These are phyloP conservation scores for Penicillium longicatenatum DNA, from an alignment of 495 filamentous ascomycete species.

Conservation along the genomic window DNA sequence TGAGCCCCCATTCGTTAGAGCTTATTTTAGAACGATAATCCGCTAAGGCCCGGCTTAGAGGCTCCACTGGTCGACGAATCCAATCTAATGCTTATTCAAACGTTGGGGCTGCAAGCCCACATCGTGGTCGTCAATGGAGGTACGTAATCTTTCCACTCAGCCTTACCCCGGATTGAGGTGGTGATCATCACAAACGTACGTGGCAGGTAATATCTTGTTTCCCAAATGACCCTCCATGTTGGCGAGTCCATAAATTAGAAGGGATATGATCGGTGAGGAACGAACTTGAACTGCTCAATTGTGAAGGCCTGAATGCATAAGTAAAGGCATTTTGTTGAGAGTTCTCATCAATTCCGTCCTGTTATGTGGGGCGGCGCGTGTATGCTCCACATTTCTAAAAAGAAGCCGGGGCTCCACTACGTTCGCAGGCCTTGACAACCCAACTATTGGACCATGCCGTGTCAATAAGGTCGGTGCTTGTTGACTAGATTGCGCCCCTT, in stretches of 20 bases:
- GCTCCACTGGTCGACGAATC: conserved; percentile 14
- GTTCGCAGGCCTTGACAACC: no score
- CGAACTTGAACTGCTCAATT: background rate
- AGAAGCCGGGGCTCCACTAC: no score
- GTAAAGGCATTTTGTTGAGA: no score
- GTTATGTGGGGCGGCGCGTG: no score
- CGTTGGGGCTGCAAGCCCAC: conserved; percentile 2
- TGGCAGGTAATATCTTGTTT: background rate
- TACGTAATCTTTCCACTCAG: conserved; percentile 9
- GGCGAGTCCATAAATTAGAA: background rate
- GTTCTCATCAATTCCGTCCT: no score
- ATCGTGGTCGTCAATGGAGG: conserved; percentile 9
- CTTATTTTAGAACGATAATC: conserved; percentile 15
- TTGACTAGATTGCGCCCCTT: no score
- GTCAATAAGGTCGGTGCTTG: no score
- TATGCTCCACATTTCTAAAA: no score
- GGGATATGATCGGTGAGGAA: no score
- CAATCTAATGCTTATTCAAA: background rate
- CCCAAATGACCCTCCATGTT: background rate
- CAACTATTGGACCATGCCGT: no score
- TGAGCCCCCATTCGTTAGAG: background rate
- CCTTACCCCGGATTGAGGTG: background rate
- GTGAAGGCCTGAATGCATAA: background rate
- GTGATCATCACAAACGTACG: background rate
- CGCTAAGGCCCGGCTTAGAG: conserved; percentile 5